Percentiles rank a stretch among this genome's conserved stretches.
phyloP scores from a whole-genome alignment of 1,139 yeast species.

The Kodamaea ohmeri region DNA sequence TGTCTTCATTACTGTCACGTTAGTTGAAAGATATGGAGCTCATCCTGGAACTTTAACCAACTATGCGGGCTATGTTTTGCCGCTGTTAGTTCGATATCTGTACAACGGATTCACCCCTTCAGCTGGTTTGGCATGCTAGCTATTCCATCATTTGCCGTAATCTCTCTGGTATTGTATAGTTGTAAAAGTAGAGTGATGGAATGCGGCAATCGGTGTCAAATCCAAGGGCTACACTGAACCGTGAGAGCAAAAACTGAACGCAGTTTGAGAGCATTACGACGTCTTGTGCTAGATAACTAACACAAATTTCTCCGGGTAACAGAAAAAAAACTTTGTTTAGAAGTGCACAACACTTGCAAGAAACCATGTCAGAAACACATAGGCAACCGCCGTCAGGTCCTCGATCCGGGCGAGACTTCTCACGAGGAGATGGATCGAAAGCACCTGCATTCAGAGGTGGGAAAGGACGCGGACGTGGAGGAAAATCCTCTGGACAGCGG shows the following conservation, averaged over 20 bases:
- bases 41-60: too few relatives aligned
- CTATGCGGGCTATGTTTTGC: too few relatives aligned
- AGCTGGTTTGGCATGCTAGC: neutral
- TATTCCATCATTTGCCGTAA: constrained; percentile 3
- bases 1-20: too few relatives aligned
- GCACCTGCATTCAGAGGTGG: neutral
- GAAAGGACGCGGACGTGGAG: constrained; percentile 3
- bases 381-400: constrained; percentile 44
- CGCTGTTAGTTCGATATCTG: neutral
- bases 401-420: constrained; percentile 25
- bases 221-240: too few relatives aligned
- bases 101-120: neutral
- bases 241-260: too few relatives aligned
- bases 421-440: constrained; percentile 6
- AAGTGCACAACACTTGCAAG: neutral
- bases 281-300: too few relatives aligned
- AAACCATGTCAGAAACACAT: constrained; percentile 41
- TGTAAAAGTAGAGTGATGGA: constrained; percentile 4
- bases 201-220: neutral
- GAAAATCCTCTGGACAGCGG: neutral
- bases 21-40: too few relatives aligned
- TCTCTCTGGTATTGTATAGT: constrained; percentile 4
- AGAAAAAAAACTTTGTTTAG: constrained; percentile 3
- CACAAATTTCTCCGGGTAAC: constrained; percentile 5
- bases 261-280: too few relatives aligned